These are phyloP conservation scores for Boletus fagicola DNA, from an alignment of 768 basidiomycete genomes.

Conservation along the genomic window DNA sequence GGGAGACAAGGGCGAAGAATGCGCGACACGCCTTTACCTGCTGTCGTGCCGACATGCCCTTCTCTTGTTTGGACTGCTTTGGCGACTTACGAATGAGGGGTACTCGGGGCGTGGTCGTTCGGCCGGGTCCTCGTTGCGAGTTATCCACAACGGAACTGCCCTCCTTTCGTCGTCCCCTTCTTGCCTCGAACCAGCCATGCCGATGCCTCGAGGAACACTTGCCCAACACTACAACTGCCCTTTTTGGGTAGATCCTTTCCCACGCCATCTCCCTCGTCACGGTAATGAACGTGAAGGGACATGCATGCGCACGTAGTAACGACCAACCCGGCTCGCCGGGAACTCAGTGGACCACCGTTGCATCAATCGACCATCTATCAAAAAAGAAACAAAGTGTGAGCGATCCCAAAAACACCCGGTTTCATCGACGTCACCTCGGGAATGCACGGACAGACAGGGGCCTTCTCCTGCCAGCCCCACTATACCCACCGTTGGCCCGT, in stretches of 20 bases:
- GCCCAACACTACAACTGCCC: conserved; percentile 26
- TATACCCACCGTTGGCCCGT: conserved; percentile 25
- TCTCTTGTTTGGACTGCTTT: conserved; percentile 32
- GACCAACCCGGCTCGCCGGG: conserved; percentile 3
- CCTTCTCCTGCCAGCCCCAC: conserved; percentile 15
- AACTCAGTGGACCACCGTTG: neutral
- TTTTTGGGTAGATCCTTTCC: conserved; percentile 5
- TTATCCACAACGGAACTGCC: conserved; percentile 21
- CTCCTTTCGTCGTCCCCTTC: conserved; percentile 17
- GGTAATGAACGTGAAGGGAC: conserved; percentile 24
- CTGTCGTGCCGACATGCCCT: conserved; percentile 34
- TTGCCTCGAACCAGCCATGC: conserved; percentile 21
- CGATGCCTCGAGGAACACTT: conserved; percentile 30
- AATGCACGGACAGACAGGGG: neutral
- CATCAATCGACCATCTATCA: neutral
- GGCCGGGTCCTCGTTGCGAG: conserved; percentile 28
- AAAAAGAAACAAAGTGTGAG: neutral
- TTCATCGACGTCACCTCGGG: conserved; percentile 10
- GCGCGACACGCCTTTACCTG: conserved; percentile 38
- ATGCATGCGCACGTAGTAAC: neutral
- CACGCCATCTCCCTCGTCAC: conserved; percentile 20
- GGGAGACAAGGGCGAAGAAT: conserved; percentile 38
- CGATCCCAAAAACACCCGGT: neutral
- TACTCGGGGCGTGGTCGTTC: conserved; percentile 12
- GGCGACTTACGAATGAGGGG: conserved; percentile 26